A percentile compares a stretch with the other conserved stretches of the same genome.
Evolutionary conservation across 345 rosid genomes (phyloP).

Genomic region (Chamaenerion angustifolium): DNA sequence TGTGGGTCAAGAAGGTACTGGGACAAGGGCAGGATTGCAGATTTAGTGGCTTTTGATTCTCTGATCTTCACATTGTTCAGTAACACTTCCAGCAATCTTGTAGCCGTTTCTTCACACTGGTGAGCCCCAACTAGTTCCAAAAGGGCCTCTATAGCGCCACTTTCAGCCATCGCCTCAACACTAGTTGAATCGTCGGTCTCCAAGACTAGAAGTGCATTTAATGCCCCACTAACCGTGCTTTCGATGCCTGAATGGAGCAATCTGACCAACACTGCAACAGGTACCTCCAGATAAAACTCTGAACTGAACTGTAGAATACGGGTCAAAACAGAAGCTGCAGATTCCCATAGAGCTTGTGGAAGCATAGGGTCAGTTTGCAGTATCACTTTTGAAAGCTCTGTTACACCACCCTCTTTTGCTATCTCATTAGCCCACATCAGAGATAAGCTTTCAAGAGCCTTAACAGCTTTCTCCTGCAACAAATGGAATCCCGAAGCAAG

Average conservation of each 20-base stretch:
- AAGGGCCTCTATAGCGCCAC: constrained; percentile 96
- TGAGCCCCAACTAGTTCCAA: constrained; percentile 90
- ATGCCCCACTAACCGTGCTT: constrained; percentile 67
- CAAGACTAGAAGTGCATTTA: constrained; percentile 90
- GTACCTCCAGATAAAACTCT: constrained; percentile 89
- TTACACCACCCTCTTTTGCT: constrained; percentile 93
- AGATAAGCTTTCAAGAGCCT: constrained; percentile 92
- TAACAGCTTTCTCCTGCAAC: constrained; percentile 94
- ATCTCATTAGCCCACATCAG: constrained; percentile 86
- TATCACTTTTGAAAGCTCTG: constrained; percentile 82
- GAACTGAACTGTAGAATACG: constrained; percentile 91
- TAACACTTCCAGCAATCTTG: constrained; percentile 81
- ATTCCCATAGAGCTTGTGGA: constrained; percentile 89
- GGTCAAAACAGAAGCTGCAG: constrained; percentile 77
- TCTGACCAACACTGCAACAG: constrained; percentile 86
- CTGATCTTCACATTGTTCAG: constrained; percentile 95
- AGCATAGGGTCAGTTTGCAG: constrained; percentile 93
- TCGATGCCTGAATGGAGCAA: constrained; percentile 80
- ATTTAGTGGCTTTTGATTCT: constrained; percentile 82
- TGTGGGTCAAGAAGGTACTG: constrained; percentile 98
- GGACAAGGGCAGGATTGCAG: constrained; percentile 80
- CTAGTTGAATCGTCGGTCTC: constrained; percentile 95
- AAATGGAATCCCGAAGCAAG: constrained; percentile 82
- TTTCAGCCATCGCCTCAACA: constrained; percentile 98
- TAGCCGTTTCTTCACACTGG: constrained; percentile 95